Evolutionary conservation across 495 filamentous ascomycete genomes (phyloP).

Genomic region (Penicillium subrubescens): DNA sequence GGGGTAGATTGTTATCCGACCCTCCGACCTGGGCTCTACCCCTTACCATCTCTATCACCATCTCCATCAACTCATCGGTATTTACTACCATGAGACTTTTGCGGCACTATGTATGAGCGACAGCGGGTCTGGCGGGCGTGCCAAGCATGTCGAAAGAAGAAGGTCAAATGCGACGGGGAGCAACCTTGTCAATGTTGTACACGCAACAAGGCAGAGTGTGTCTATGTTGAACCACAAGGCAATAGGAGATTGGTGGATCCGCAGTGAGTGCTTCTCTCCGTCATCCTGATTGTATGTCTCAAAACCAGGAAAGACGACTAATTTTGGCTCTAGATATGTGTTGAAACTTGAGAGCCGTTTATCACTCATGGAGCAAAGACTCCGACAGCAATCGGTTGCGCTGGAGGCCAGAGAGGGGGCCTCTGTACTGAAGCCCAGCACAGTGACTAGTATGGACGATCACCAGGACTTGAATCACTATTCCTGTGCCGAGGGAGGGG

Average conservation of each 20-base stretch:
- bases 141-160: conserved; percentile 24
- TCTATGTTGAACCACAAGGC: neutral
- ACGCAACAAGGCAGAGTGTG: conserved; percentile 3
- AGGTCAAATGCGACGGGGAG: conserved; percentile 25
- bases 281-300: neutral
- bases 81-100: neutral
- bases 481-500: neutral
- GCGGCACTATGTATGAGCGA: conserved; percentile 19
- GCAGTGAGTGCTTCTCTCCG: neutral
- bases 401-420: neutral
- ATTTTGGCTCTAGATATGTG: neutral
- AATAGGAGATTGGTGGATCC: neutral
- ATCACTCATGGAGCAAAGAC: neutral
- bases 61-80: neutral
- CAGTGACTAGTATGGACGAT: neutral
- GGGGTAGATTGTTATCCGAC: neutral
- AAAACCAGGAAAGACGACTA: neutral
- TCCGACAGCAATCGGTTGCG: neutral
- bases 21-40: neutral
- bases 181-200: conserved; percentile 25
- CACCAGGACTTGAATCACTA: neutral
- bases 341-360: neutral
- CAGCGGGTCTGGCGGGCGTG: conserved; percentile 38
- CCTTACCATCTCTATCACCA: neutral
- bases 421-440: neutral